Conservation (phyloP, 441 rosid species). For the Hura crepitans region DNA sequence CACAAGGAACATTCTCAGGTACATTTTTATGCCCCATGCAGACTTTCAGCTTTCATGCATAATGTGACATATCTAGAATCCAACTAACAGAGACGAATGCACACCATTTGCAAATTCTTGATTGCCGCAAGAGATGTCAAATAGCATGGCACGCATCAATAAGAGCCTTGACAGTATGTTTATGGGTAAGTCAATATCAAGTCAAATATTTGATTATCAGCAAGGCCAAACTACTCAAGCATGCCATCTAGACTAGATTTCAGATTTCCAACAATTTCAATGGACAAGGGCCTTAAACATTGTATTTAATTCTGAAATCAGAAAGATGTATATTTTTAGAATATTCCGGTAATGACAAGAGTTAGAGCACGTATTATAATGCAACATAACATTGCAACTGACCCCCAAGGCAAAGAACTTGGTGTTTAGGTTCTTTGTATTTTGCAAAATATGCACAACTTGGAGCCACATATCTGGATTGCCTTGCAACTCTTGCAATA, state of each 20-base stretch:
- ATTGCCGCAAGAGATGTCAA: background rate
- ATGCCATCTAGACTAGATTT: background rate
- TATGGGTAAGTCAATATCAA: background rate
- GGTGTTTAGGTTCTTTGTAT: constrained; percentile 79
- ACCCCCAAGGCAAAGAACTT: constrained; percentile 99
- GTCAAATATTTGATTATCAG: background rate
- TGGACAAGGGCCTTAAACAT: background rate
- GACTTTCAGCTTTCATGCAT: background rate
- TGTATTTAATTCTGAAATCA: background rate
- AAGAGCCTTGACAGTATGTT: background rate
- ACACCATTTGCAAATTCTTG: background rate
- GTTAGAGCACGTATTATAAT: background rate
- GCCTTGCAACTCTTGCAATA: constrained; percentile 91
- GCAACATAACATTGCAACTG: constrained; percentile 17
- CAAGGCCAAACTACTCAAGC: background rate
- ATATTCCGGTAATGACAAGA: background rate
- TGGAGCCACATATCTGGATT: constrained; percentile 99
- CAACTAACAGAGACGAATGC: background rate
- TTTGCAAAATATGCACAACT: constrained; percentile 89
- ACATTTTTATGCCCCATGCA: constrained; percentile 11
- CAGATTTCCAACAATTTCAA: background rate
- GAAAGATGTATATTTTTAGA: background rate
- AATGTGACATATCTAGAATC: background rate
- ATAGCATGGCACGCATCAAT: background rate
- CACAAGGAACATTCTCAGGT: background rate